A percentile compares a stretch with the other conserved stretches of the same genome.
phyloP scores from a whole-genome alignment of 129 eudicot genomes.

The Escallonia rubra region DNA sequence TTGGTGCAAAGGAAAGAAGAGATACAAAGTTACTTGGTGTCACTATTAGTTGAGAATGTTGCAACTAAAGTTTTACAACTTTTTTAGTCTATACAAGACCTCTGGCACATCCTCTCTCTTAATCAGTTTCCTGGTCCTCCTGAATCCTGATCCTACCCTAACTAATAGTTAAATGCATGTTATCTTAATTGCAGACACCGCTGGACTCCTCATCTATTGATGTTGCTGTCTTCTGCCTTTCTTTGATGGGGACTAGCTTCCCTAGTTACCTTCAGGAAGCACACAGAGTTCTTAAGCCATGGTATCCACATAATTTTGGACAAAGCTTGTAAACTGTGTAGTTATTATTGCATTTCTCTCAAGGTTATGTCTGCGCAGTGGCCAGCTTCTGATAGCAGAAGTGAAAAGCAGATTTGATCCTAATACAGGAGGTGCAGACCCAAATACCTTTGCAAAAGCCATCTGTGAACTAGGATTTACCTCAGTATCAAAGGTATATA shows the following conservation, averaged over 20 bases:
- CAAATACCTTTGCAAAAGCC: slow-evolving; percentile 50
- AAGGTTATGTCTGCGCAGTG: slow-evolving; percentile 42
- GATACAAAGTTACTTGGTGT: too few relatives aligned
- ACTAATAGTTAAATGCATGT: background rate
- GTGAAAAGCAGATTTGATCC: slow-evolving; percentile 95
- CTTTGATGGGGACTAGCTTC: slow-evolving; percentile 90
- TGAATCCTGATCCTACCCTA: background rate
- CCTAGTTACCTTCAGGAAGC: slow-evolving; percentile 80
- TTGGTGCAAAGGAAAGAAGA: too few relatives aligned
- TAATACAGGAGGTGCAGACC: slow-evolving; percentile 80
- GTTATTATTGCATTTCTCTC: background rate
- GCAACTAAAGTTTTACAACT: too few relatives aligned
- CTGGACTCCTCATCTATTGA: slow-evolving; percentile 68
- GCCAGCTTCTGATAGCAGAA: slow-evolving; percentile 98
- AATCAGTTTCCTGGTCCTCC: too few relatives aligned
- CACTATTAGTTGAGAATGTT: too few relatives aligned
- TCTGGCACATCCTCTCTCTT: too few relatives aligned
- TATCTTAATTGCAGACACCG: slow-evolving; percentile 64
- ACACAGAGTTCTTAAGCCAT: slow-evolving; percentile 75
- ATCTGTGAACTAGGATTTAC: slow-evolving; percentile 75
- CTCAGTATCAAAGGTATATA: slow-evolving; percentile 53
- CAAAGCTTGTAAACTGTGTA: background rate
- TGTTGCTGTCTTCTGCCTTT: slow-evolving; percentile 87
- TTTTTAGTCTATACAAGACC: too few relatives aligned
- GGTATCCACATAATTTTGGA: slow-evolving; percentile 25